These are phyloP conservation scores for Pythium myriotylum DNA, from an alignment of 352 stramenopile genomes.

Conservation along the genomic window DNA sequence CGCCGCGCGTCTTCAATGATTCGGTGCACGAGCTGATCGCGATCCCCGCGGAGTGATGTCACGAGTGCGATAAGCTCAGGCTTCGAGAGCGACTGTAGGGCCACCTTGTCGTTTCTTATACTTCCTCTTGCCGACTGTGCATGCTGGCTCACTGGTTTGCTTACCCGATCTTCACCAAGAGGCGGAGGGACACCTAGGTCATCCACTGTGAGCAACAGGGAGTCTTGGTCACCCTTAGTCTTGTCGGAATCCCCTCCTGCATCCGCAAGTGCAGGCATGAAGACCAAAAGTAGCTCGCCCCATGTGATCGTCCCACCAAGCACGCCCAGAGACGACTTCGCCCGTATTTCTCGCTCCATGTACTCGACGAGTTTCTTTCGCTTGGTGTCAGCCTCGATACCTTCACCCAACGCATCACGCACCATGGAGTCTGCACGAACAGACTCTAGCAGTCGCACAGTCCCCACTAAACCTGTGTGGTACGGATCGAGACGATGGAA, in stretches of 20 bases:
- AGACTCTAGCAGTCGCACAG: constrained; percentile 36
- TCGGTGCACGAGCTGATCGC: constrained; percentile 41
- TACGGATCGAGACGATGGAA: constrained; percentile 77
- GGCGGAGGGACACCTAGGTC: constrained; percentile 1
- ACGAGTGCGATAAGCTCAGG: constrained; percentile 52
- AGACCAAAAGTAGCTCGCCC: constrained; percentile 74
- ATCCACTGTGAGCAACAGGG: neutral
- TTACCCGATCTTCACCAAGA: constrained; percentile 7
- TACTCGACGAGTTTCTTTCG: constrained; percentile 38
- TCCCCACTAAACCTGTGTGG: constrained; percentile 51
- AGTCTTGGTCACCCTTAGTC: neutral
- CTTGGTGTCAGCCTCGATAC: constrained; percentile 27
- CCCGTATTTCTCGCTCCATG: constrained; percentile 38
- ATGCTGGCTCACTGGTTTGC: too few relatives aligned
- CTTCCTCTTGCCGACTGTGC: too few relatives aligned
- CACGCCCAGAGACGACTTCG: constrained; percentile 25
- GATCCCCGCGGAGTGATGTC: constrained; percentile 38
- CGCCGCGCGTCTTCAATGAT: constrained; percentile 46
- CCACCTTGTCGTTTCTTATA: constrained; percentile 23
- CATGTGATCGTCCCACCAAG: constrained; percentile 56
- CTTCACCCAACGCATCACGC: constrained; percentile 35
- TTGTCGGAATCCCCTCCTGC: neutral
- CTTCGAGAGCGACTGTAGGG: constrained; percentile 35
- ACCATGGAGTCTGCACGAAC: constrained; percentile 39
- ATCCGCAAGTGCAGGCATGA: constrained; percentile 44